phyloP scores from a whole-genome alignment of 129 eudicot genomes.

The Chrysanthemum lavandulifolium region DNA sequence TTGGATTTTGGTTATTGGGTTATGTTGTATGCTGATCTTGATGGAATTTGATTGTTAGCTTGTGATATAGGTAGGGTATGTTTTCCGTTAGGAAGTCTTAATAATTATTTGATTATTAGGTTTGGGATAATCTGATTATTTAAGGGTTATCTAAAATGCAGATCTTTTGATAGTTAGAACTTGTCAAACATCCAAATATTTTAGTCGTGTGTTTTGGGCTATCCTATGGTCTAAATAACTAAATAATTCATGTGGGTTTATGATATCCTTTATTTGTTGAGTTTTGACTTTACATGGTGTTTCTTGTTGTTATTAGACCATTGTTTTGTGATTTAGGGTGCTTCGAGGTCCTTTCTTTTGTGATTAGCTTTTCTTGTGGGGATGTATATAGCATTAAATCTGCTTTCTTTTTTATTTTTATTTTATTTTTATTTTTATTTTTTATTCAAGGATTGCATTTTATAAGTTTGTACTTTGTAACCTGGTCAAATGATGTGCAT shows the following conservation, averaged over 20 bases:
- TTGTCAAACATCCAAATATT: no score
- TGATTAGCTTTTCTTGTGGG: not conserved
- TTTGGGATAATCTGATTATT: no score
- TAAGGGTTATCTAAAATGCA: no score
- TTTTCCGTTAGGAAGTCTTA: no score
- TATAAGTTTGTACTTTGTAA: no score
- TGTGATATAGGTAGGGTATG: no score
- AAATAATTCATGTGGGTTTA: conserved; percentile 17
- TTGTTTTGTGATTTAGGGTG: conserved; percentile 10
- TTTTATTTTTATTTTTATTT: no score
- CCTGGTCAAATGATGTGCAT: conserved; percentile 1
- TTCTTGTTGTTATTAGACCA: conserved; percentile 17
- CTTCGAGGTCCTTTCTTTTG: conserved; percentile 6
- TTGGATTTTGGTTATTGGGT: conserved; percentile 3
- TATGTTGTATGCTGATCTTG: not conserved
- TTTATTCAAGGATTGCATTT: no score
- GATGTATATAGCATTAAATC: not conserved
- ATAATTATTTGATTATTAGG: no score
- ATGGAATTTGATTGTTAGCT: no score
- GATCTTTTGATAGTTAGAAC: no score
- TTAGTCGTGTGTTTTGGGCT: not conserved
- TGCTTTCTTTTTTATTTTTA: not conserved
- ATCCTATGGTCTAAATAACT: not conserved
- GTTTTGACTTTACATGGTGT: conserved; percentile 20
- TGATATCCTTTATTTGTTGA: not conserved